Evolutionary conservation across 495 filamentous ascomycete species (phyloP).

Genomic region (Neurospora terricola): DNA sequence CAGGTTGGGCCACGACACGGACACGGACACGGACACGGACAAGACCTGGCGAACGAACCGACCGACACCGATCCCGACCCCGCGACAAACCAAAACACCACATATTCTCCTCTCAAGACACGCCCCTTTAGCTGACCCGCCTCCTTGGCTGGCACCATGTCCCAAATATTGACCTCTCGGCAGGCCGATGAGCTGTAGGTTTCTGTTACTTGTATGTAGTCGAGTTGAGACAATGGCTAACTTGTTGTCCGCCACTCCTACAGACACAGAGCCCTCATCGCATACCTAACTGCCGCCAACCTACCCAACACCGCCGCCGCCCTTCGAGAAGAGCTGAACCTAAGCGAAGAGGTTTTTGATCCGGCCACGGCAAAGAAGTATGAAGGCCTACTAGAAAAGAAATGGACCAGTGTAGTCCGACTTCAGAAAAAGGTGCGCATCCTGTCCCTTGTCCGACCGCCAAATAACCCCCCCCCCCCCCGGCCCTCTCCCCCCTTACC

Average conservation of each 20-base stretch:
- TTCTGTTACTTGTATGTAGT: background rate
- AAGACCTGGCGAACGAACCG: background rate
- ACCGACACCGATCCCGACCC: background rate
- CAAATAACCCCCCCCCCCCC: background rate
- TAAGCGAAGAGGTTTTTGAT: constrained; percentile 63
- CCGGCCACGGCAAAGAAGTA: constrained; percentile 75
- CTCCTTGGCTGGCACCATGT: constrained; percentile 41
- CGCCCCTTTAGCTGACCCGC: background rate
- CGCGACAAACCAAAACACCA: constrained; percentile 2
- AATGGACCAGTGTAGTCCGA: constrained; percentile 88
- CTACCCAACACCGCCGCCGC: constrained; percentile 56
- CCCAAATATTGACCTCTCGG: constrained; percentile 62
- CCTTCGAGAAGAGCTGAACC: constrained; percentile 52
- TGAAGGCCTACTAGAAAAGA: constrained; percentile 82
- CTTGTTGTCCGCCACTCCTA: background rate
- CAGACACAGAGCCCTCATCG: constrained; percentile 86
- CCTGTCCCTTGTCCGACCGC: background rate
- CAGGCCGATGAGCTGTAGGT: constrained; percentile 86
- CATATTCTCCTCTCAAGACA: constrained; percentile 5
- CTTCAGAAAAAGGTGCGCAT: constrained; percentile 75
- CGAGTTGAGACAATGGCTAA: constrained; percentile 5
- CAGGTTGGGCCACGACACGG: background rate
- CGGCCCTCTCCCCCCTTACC: background rate
- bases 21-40: constrained; percentile 4
- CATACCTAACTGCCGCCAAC: constrained; percentile 69